A percentile compares a stretch with the other conserved stretches of the same genome.
Evolutionary conservation across 768 basidiomycete genomes (phyloP).

Genomic region (Russula compacta): DNA sequence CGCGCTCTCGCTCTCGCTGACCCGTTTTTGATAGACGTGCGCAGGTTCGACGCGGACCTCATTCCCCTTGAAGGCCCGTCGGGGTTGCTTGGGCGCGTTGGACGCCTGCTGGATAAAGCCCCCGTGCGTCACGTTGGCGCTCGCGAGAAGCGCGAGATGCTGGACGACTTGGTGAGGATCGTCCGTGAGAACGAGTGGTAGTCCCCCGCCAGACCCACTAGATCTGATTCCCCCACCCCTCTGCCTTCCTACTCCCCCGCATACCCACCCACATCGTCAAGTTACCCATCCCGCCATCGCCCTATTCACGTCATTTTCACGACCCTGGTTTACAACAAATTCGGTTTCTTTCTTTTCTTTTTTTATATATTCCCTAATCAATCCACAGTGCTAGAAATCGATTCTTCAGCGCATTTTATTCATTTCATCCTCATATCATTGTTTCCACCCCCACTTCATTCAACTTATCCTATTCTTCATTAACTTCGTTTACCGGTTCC

Average conservation of each 20-base stretch:
- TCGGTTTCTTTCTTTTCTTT: not conserved
- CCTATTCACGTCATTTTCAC: not conserved
- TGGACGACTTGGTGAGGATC: conserved; percentile 19
- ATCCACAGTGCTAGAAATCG: not conserved
- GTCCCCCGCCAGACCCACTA: not conserved
- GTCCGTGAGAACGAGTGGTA: conserved; percentile 19
- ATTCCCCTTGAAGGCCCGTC: conserved; percentile 69
- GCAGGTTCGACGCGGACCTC: conserved; percentile 62
- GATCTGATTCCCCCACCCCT: too few species aligned
- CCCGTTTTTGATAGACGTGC: conserved; percentile 42
- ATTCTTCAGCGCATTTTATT: not conserved
- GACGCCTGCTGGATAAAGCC: conserved; percentile 42
- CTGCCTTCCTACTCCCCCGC: too few species aligned
- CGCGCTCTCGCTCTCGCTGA: not conserved
- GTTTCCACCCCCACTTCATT: not conserved
- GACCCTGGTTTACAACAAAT: not conserved
- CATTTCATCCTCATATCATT: not conserved
- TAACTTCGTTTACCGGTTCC: not conserved
- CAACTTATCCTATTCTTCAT: conserved; percentile 17
- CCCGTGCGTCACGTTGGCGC: conserved; percentile 35
- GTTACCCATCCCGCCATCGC: not conserved
- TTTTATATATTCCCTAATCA: conserved; percentile 8
- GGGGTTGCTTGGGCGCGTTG: conserved; percentile 59
- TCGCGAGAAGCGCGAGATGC: conserved; percentile 31
- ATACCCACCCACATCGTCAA: not conserved